Conservation (phyloP, 2,329 filamentous ascomycete species). For the Hirsutella minnesotensis region DNA sequence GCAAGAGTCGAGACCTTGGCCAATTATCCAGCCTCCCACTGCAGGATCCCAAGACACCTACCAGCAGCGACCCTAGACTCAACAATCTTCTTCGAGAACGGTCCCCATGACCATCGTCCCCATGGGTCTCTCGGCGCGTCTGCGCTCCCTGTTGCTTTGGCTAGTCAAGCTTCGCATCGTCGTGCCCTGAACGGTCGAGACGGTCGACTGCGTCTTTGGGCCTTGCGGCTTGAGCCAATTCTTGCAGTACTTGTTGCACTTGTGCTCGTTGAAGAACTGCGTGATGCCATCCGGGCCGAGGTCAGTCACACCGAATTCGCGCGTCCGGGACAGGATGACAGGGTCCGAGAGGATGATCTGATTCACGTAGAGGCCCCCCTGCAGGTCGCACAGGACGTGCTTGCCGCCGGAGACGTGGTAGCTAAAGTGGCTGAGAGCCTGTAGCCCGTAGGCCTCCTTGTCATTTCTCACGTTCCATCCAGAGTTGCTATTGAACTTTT, state of each 20-base stretch:
- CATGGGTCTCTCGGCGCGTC: no score
- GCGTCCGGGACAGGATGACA: constrained; percentile 24
- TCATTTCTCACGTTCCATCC: constrained; percentile 21
- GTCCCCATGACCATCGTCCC: no score
- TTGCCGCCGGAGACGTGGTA: constrained; percentile 25
- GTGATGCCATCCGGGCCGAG: constrained; percentile 25
- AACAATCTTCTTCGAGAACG: no score
- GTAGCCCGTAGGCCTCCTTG: constrained; percentile 24
- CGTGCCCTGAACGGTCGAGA: not conserved
- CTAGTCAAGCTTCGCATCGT: no score
- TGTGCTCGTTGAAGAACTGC: constrained; percentile 25
- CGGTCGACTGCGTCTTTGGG: not conserved
- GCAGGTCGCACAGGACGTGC: constrained; percentile 27
- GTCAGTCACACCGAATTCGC: constrained; percentile 25
- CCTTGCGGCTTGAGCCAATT: no score
- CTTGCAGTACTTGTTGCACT: constrained; percentile 19
- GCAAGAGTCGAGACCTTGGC: no score
- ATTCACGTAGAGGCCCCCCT: constrained; percentile 25
- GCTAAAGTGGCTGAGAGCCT: constrained; percentile 31
- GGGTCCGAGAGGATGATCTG: constrained; percentile 27
- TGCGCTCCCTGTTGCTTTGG: no score
- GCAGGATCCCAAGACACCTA: no score
- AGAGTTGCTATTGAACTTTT: constrained; percentile 32
- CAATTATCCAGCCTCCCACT: no score
- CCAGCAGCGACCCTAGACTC: no score